Evolutionary conservation across 805 yeast genomes (phyloP), one percentile per base, ranked within the genome.

Genomic region (Cephaloascus fragrans): DNA sequence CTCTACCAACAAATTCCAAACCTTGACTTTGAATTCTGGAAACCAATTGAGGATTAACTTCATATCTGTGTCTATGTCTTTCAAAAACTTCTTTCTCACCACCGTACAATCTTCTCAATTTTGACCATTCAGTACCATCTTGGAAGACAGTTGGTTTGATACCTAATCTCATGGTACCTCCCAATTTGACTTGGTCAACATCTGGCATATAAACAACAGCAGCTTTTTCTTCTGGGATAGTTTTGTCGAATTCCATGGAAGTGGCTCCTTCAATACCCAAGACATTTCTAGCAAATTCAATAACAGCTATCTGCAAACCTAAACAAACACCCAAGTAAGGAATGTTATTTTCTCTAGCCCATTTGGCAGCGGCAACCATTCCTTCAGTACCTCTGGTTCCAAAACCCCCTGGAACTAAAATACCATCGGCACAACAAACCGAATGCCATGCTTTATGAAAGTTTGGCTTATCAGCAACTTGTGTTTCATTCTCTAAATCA

Each of bases 121-220:
- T 72, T 36, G 86, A 75, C 75, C 79, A 68, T 46, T 81, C 81
- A 36, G 84, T 63, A 45, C 70, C 77, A 15, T 65, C 65, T 52
- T 76, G 80, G 72, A 93, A 93, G 47, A 73, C 75, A 32, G 97
- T 88, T 48, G 89, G 78, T 64, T 96, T 88, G 47, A 87, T 72
- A 51, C 99, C 99, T 50, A 93, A 75, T 71, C 99, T 82, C 99
- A 93, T 93, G 38, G 97, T 90, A 49, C 99, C 99, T 47, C 99
- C 99, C 70, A 93, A 74, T 59, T 86, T 87, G 50, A 83, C 80
- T 69, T 88, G 90, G 64, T 88, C 95, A 45, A 90, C 88, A 63
- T 93, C 99, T 34, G 99, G 99, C 99, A 93, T 93, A 69, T 87
- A 93, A 37, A 93, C 85, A 42, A 93, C 94, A 38, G 87, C 76